A percentile compares a stretch with the other conserved stretches of the same genome.
Conservation (phyloP, 495 filamentous ascomycete genomes). For the Alectoria sarmentosa region DNA sequence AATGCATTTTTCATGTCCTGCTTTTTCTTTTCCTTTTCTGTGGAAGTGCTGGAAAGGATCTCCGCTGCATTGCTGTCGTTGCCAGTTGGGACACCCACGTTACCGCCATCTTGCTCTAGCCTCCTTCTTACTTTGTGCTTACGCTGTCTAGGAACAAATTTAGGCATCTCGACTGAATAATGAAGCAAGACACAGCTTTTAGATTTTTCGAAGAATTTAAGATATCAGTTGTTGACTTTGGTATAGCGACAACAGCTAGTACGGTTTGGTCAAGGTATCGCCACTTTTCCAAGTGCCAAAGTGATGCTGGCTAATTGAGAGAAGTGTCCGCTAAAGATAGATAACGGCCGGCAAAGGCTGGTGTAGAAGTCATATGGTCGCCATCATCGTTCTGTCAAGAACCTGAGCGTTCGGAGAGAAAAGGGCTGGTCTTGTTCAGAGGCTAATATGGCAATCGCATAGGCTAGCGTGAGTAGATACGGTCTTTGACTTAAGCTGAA, state of each 20-base stretch:
- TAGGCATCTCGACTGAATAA: constrained; percentile 46
- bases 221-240: not conserved
- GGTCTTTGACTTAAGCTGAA: not conserved
- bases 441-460: not conserved
- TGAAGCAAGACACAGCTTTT: not conserved
- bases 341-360: not conserved
- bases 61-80: constrained; percentile 65
- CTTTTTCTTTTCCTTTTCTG: constrained; percentile 61
- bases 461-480: not conserved
- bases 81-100: constrained; percentile 30
- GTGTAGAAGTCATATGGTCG: not conserved
- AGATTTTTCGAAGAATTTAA: not conserved
- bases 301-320: not conserved
- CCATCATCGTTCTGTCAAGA: not conserved
- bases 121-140: constrained; percentile 66
- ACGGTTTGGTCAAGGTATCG: not conserved
- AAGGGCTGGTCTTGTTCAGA: not conserved
- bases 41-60: constrained; percentile 58
- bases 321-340: not conserved
- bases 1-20: constrained; percentile 60
- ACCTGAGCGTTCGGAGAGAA: not conserved
- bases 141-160: constrained; percentile 70
- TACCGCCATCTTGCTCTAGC: constrained; percentile 39
- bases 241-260: constrained; percentile 1
- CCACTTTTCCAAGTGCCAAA: not conserved